Evolutionary conservation across 345 rosid species (phyloP), one percentile per base, ranked within the genome.

Genomic region (Acer negundo): DNA sequence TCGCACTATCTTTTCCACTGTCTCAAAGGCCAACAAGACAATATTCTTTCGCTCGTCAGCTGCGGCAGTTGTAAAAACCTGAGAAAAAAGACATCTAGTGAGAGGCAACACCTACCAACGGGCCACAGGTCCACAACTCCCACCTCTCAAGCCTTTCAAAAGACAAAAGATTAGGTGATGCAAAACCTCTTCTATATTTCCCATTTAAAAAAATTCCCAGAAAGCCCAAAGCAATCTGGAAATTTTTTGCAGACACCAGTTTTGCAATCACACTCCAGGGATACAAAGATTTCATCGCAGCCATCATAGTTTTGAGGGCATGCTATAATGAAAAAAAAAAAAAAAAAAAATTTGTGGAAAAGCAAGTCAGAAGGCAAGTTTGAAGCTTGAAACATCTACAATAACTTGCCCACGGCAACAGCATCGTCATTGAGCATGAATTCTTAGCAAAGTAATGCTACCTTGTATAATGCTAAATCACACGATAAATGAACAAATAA

Each of bases 1-100:
- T 62, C 97, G 93, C 66, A 95, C 98, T 51, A 95, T 93, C 85
- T 93, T 95, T 83, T 93, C 99, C 96, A 90, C 92, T 6, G 98
- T 93, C 85, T 93, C 94, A 67, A 93, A 95, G 73, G 98, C 97
- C 87, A 95, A 82, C 83, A 89, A 77, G 76, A 93, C 94, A 80
- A 95, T 87, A 75, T 87, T 95, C 85, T 92, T 95, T 77, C 88
- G 85, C 83, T 93, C 98, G 75, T 93, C 96, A 62, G 96, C 93
- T 70, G 99, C 98, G 69, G 97, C 98, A 80, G 89, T 81, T 3
- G 93, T 93, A 76, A 93, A 93, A 75, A 95, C 85, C 99, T 92
- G 92, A 46, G 72, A 17, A 44, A 70, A 77, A 80, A 62, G 55
- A 53, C 58, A 82, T 53, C 16, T 19, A 13, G 35, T 84, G 69